A percentile compares a stretch with the other conserved stretches of the same genome.
phyloP scores from a whole-genome alignment of 345 rosid species.

The Odontarrhena argentea region DNA sequence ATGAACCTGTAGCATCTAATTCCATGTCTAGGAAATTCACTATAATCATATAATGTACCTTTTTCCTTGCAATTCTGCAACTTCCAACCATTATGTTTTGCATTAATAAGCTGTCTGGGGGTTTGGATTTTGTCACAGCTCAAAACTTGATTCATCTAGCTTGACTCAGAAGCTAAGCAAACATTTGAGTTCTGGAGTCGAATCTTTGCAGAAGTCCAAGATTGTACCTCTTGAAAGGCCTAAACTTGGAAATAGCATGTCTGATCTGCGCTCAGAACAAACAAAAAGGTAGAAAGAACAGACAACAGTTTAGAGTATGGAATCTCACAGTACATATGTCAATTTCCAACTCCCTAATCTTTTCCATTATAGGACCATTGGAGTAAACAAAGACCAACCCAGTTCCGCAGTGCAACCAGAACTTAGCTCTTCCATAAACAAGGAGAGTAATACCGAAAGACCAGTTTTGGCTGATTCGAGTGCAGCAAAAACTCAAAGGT shows the following conservation, averaged over 20 bases:
- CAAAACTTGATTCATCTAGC: slow-evolving; percentile 45
- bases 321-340: neutral
- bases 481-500: slow-evolving; percentile 56
- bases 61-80: neutral
- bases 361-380: slow-evolving; percentile 47
- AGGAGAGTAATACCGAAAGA: slow-evolving; percentile 43
- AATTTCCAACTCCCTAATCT: slow-evolving; percentile 15
- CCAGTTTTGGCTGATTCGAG: slow-evolving; percentile 45
- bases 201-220: slow-evolving; percentile 45
- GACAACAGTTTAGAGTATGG: neutral
- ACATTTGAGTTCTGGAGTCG: slow-evolving; percentile 42
- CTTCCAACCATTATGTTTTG: neutral
- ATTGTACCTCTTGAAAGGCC: slow-evolving; percentile 45
- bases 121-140: slow-evolving; percentile 45
- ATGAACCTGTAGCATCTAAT: neutral
- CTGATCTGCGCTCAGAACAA: slow-evolving; percentile 52
- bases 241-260: slow-evolving; percentile 48
- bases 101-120: slow-evolving; percentile 5
- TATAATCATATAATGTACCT: no score
- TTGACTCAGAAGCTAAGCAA: slow-evolving; percentile 46
- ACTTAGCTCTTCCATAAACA: slow-evolving; percentile 39
- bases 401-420: slow-evolving; percentile 40
- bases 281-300: slow-evolving; percentile 47
- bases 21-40: no score
- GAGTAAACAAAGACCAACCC: slow-evolving; percentile 44